Evolutionary conservation across 768 basidiomycete genomes (phyloP).

Genomic region (Suillus tomentosus): DNA sequence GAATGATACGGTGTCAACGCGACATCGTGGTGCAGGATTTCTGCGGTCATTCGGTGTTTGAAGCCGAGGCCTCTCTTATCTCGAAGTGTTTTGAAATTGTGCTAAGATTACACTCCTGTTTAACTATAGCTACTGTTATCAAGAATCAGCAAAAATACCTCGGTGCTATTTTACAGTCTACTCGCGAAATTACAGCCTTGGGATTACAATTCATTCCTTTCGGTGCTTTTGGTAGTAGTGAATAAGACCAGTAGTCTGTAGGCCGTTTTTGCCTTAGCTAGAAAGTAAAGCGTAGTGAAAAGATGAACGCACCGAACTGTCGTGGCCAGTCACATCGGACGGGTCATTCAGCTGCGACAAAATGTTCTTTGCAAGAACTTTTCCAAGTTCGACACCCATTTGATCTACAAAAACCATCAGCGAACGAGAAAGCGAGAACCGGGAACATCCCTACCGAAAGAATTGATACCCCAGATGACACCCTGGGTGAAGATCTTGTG

Average conservation of each 20-base stretch:
- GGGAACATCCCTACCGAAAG: constrained; percentile 64
- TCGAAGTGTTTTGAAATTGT: not conserved
- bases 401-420: constrained; percentile 59
- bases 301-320: constrained; percentile 62
- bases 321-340: constrained; percentile 82
- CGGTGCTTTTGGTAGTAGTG: constrained; percentile 94
- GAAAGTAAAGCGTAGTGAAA: not conserved
- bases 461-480: constrained; percentile 98
- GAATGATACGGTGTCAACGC: not conserved
- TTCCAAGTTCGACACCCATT: constrained; percentile 99
- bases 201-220: constrained; percentile 52
- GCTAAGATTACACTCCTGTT: not conserved
- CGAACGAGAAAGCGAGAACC: constrained; percentile 4
- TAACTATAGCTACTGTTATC: not conserved
- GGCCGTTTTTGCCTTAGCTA: constrained; percentile 14
- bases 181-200: not conserved
- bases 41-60: not conserved
- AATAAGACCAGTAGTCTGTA: constrained; percentile 91
- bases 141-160: not conserved
- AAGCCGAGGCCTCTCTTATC: not conserved
- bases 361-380: constrained; percentile 96
- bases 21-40: not conserved
- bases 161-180: not conserved
- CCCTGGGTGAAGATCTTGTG: constrained; percentile 99
- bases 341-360: constrained; percentile 83